These are phyloP conservation scores for Emmonsiellopsis sp. DNA, from an alignment of 2,329 filamentous ascomycete genomes.

Conservation along the genomic window DNA sequence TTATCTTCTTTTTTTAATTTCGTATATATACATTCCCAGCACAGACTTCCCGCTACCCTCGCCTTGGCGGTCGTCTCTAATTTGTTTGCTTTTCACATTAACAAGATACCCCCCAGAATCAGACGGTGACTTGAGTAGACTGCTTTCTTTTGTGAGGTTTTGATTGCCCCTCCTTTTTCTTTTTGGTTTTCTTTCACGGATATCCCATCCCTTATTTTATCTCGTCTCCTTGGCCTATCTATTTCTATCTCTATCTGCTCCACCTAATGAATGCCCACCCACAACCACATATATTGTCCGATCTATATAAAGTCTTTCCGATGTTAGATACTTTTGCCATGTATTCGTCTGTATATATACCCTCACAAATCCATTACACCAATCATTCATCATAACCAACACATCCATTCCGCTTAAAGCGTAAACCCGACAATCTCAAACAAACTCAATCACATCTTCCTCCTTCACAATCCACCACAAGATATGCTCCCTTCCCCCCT, in stretches of 20 bases:
- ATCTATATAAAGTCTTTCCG: too few species aligned
- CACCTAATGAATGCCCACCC: background rate
- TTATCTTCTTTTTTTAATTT: background rate
- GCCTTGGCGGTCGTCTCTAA: background rate
- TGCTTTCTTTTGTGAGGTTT: background rate
- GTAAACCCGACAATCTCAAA: too few species aligned
- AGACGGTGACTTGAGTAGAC: conserved; percentile 1
- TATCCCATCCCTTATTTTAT: background rate
- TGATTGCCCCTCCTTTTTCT: background rate
- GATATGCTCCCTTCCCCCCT: too few species aligned
- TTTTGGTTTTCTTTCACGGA: background rate
- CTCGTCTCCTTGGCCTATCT: background rate
- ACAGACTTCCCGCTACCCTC: background rate
- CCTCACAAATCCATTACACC: too few species aligned
- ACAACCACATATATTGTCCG: too few species aligned
- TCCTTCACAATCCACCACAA: too few species aligned
- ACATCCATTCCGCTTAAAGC: too few species aligned
- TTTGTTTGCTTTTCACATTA: background rate
- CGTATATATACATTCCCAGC: background rate
- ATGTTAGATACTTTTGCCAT: too few species aligned
- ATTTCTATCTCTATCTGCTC: background rate
- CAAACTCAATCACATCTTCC: too few species aligned
- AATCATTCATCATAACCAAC: too few species aligned
- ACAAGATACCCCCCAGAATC: conserved; percentile 2
- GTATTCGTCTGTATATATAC: too few species aligned